Evolutionary conservation across 352 stramenopile species (phyloP).

Genomic region (Elongisporangium anandrum): DNA sequence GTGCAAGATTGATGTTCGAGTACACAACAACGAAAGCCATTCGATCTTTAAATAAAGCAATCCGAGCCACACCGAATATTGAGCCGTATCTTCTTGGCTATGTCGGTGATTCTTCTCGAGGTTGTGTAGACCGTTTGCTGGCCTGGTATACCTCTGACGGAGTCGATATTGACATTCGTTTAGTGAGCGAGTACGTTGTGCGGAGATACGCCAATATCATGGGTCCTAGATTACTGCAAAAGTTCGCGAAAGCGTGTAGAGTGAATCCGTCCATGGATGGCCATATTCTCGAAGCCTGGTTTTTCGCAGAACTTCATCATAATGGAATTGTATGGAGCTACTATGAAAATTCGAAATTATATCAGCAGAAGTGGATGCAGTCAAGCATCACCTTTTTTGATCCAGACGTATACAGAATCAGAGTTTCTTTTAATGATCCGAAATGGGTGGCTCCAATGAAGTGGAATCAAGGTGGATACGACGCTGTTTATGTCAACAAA

Average conservation of each 20-base stretch:
- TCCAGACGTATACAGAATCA: conserved; percentile 8
- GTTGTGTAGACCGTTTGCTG: conserved; percentile 5
- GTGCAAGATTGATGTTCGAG: neutral
- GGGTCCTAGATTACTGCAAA: neutral
- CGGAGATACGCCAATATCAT: neutral
- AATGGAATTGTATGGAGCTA: conserved; percentile 7
- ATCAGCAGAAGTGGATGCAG: too few relatives aligned
- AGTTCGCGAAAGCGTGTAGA: neutral
- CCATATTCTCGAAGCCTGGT: conserved; percentile 13
- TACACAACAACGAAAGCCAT: conserved; percentile 1
- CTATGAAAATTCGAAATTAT: conserved; percentile 3
- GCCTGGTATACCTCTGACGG: conserved; percentile 4
- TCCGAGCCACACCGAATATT: neutral
- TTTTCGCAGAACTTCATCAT: conserved; percentile 12
- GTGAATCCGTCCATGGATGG: conserved; percentile 12
- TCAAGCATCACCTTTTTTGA: conserved; percentile 2
- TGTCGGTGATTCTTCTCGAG: neutral
- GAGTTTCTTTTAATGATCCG: conserved; percentile 6
- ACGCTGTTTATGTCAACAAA: conserved; percentile 17
- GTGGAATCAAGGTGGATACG: conserved; percentile 14
- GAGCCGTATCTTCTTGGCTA: neutral
- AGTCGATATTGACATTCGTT: neutral
- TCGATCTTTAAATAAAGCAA: neutral
- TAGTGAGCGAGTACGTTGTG: neutral
- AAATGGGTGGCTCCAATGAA: conserved; percentile 12